Base-by-base conservation (phyloP, 1,284 basidiomycete species). In the Austropuccinia psidii region DNA sequence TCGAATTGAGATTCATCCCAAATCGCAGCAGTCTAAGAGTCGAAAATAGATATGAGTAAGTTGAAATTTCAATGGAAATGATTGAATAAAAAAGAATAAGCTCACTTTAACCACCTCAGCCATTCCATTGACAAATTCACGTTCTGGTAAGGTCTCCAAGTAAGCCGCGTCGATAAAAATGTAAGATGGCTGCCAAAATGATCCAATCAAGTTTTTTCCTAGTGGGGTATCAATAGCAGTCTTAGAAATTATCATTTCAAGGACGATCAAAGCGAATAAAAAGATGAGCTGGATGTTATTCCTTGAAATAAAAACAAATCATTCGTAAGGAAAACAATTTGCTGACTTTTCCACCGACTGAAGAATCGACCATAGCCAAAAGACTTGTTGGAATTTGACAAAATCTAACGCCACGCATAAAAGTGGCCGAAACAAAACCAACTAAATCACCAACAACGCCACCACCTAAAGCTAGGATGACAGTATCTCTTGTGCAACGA, bases 61-160 rank as follows among this genome's bases (percentile, higher is more conserved):
- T 24, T 21, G 58, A 61, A 7, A 43, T 61, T 45, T 13, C n/a
- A 11, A 58, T 45, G 11, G 41, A 45, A 45, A 5, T n/a, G 7
- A 17, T n/a, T 8, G 6, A 52, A 33, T 39, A 15, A 4, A 43
- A 66, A 47, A 65, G 31, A 47, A 67, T 21, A 6, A 17, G 81
- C 83, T 77, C 74, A 90, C 92, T 86, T 98, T 98, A 81, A 98
- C 88, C 4, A 98, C 90, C 81, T 99, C 95, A 1, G 96, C 94
- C 91, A 99, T 97, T 57, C 95, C 95, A 80, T 98, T 98, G 52
- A 91, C 90, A 77, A 98, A 94, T 81, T 98, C 96, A 75, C 96
- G 85, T 52, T 88, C 83, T 0, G 94, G 94, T 4, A 99, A 88
- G 1, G 93, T 95, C 78, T 93, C 90, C 75, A 99, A 86, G 84